Evolutionary conservation across 2,329 filamentous ascomycete species (phyloP), one percentile per base, ranked within the genome.

Genomic region (Colletotrichum truncatum): DNA sequence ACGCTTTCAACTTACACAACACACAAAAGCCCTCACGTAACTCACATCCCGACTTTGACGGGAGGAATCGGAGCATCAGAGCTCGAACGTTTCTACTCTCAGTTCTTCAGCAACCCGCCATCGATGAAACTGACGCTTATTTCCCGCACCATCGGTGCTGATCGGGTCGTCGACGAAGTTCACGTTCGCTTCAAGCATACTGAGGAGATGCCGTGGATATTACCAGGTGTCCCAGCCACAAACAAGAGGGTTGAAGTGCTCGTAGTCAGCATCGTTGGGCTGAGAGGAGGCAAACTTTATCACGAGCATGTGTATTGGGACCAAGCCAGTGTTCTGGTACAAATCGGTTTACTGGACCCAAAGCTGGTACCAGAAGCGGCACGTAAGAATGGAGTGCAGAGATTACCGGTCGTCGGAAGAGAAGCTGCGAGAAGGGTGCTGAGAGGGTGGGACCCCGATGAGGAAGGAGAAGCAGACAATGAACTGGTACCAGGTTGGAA

Each of bases 251-350:
- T 89, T 1, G 80, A 84, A 41, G 80, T 91, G 4, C 82, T 88
- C 0, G 83, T 90, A 61, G 89, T 87, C 0, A 83, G 84, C 2
- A 80, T 91, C 2, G 87, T 90, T 0, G 85, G 84, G 16, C 77
- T 91, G 45, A 81, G 85, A 2, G 88, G 87, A 0, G 87, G 89
- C 46, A 81, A 86, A 7, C 71, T 91, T 1, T 87, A 85, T 51
- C 86, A 89, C 43, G 88, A 91, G 71, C 87, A 90, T 64, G 88
- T 90, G 11, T 82, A 85, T 32, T 91, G 88, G 88, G 88, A 91
- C 54, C 87, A 90, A 70, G 86, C 82, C 0, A 89, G 86, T 0
- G 86, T 86, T 3, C 72, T 91, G 28, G 73, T 82, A 2, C 90
- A 92, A 70, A 73, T 87, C 6, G 89, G 88, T 0, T 71, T 91